Evolutionary conservation across 257 asterid genomes (phyloP).

Genomic region (Capsicum chinense): DNA sequence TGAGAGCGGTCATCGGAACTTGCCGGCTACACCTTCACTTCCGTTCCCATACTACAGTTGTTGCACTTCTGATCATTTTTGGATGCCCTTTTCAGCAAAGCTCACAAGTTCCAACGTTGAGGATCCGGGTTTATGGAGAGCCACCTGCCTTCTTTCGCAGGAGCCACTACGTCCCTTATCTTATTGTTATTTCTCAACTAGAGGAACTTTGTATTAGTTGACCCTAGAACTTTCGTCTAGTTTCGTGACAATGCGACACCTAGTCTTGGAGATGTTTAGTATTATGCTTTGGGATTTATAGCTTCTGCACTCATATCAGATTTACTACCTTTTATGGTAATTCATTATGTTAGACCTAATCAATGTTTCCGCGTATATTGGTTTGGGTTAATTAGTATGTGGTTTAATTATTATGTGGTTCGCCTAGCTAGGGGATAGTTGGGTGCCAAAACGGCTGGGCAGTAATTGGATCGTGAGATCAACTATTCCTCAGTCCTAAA

Average conservation of each 20-base stretch:
- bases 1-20: background rate
- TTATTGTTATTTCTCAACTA: background rate
- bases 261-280: too few species aligned
- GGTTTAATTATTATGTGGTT: background rate
- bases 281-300: background rate
- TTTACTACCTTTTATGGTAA: background rate
- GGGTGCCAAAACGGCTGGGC: background rate
- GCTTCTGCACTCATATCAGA: background rate
- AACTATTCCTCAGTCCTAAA: constrained; percentile 2
- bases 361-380: background rate
- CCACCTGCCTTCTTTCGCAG: background rate
- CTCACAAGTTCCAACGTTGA: background rate
- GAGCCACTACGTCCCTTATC: background rate
- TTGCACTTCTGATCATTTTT: background rate
- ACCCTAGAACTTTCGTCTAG: background rate
- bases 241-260: too few species aligned
- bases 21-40: background rate
- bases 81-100: background rate
- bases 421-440: background rate
- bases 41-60: background rate
- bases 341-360: background rate
- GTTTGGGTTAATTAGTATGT: background rate
- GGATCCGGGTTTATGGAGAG: background rate
- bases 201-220: background rate
- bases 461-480: constrained; percentile 5